A percentile compares a stretch with the other conserved stretches of the same genome.
Evolutionary conservation across 2,329 filamentous ascomycete species (phyloP).

Genomic region (Pezicula radicicola): DNA sequence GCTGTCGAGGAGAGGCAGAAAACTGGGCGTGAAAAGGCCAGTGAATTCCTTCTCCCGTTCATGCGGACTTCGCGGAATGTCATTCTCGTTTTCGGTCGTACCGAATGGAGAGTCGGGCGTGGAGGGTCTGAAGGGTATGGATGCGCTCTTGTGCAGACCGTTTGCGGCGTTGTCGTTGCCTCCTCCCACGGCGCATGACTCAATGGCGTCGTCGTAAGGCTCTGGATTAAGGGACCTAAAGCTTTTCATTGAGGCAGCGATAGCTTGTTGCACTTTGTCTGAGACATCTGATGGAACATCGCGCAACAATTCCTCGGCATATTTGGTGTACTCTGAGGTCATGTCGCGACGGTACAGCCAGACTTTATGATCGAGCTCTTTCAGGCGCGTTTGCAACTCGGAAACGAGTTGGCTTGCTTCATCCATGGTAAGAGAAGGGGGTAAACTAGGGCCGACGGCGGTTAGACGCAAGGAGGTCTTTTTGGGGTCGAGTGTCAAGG

Average conservation of each 20-base stretch:
- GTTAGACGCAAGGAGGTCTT: not conserved
- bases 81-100: constrained; percentile 27
- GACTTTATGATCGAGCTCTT: constrained; percentile 55
- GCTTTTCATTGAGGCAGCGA: constrained; percentile 25
- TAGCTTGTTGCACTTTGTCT: constrained; percentile 41
- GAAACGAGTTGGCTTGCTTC: constrained; percentile 42
- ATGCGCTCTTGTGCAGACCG: not conserved
- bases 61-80: constrained; percentile 41
- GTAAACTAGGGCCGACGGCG: not conserved
- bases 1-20: constrained; percentile 57
- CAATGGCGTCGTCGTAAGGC: constrained; percentile 6
- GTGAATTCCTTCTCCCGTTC: constrained; percentile 58
- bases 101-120: constrained; percentile 31
- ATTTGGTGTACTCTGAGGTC: constrained; percentile 53
- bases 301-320: constrained; percentile 48
- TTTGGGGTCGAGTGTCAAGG: not conserved
- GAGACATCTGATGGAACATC: constrained; percentile 44
- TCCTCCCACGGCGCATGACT: constrained; percentile 18
- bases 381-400: constrained; percentile 31
- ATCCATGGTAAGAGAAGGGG: constrained; percentile 34
- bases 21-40: constrained; percentile 61
- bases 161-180: constrained; percentile 12
- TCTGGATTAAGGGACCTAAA: constrained; percentile 23
- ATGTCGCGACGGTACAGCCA: constrained; percentile 54
- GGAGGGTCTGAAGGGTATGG: constrained; percentile 34